phyloP scores from a whole-genome alignment of 1,284 basidiomycete genomes.

The Papiliotrema fonsecae region DNA sequence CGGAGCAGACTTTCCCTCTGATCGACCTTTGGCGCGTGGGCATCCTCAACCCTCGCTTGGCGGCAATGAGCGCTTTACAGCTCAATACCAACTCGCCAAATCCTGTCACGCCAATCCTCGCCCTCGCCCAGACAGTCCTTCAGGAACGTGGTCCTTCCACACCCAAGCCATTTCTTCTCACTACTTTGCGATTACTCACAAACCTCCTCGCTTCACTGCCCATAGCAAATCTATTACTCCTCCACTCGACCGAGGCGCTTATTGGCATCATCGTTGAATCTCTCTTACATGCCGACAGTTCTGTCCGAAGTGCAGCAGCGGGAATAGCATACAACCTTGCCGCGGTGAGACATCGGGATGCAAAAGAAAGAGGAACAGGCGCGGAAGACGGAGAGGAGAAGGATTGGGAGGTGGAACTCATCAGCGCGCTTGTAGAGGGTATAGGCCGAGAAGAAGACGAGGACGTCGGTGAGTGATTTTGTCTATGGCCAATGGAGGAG shows the following conservation, averaged over 20 bases:
- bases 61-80: slow-evolving; percentile 49
- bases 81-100: slow-evolving; percentile 56
- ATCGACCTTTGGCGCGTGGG: slow-evolving; percentile 79
- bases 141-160: slow-evolving; percentile 17
- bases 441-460: slow-evolving; percentile 65
- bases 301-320: slow-evolving; percentile 71
- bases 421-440: slow-evolving; percentile 71
- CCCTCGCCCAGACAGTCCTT: slow-evolving; percentile 34
- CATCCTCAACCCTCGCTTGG: slow-evolving; percentile 59
- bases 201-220: slow-evolving; percentile 62
- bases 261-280: slow-evolving; percentile 60
- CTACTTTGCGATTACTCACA: slow-evolving; percentile 65
- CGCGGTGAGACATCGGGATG: slow-evolving; percentile 56
- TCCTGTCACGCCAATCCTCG: slow-evolving; percentile 54
- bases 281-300: slow-evolving; percentile 62
- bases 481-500: not conserved
- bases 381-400: slow-evolving; percentile 54
- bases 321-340: slow-evolving; percentile 73
- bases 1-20: slow-evolving; percentile 68
- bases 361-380: slow-evolving; percentile 40
- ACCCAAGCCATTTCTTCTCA: slow-evolving; percentile 57
- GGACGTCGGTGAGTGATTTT: slow-evolving; percentile 63
- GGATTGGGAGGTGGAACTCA: slow-evolving; percentile 78
- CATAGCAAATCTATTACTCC: slow-evolving; percentile 56
- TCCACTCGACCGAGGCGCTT: slow-evolving; percentile 38